Base-by-base conservation (phyloP, 257 asterid genomes). In the Phtheirospermum japonicum region DNA sequence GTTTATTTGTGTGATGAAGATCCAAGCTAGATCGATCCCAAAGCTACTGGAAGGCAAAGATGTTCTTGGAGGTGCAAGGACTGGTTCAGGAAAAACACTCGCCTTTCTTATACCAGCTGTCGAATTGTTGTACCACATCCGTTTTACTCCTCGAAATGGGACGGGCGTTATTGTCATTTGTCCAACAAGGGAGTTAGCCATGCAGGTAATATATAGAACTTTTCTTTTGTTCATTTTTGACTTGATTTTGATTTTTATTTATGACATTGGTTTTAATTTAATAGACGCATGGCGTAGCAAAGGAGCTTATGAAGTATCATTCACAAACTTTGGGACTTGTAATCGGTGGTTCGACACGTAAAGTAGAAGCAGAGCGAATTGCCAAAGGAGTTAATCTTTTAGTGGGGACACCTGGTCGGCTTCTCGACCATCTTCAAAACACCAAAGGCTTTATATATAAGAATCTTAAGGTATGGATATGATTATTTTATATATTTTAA, bases 61-160 rank as follows among this genome's bases (percentile, higher is more conserved):
- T 79, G 88, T 92, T 69, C 95, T 92, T 19, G 98, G 98, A 74
- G 96, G 95, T 74, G 95, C 99, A 69, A 80, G 96, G 72, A 86
- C 97, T 9, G 97, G 99, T 71, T 92, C 97, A 0, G 97, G 99
- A 33, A 92, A 92, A 79, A 92, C 99, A 48, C 95, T 89, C 53
- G 97, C 99, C 33, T 92, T 92, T 74, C 62, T 92, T 57, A 28
- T 92, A 46, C 99, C 99, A 0, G 96, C 96, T 32, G 82, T 92
- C 33, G 99, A 92, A 71, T 77, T 92, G 73, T 70, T 89, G 64
- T 58, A 70, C 79, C 77, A 80, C 33, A 46, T 66, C 58, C 71
- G 68, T n/a, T 85, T 89, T 68, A 55, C 87, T 0, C 83, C 90
- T 65, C 86, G 96, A 34, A 86, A 92, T 76, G 99, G 99, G 52